Evolutionary conservation across 148 eudicot genomes (phyloP), one percentile per base, ranked within the genome.

Genomic region (Suaeda aralocaspica): DNA sequence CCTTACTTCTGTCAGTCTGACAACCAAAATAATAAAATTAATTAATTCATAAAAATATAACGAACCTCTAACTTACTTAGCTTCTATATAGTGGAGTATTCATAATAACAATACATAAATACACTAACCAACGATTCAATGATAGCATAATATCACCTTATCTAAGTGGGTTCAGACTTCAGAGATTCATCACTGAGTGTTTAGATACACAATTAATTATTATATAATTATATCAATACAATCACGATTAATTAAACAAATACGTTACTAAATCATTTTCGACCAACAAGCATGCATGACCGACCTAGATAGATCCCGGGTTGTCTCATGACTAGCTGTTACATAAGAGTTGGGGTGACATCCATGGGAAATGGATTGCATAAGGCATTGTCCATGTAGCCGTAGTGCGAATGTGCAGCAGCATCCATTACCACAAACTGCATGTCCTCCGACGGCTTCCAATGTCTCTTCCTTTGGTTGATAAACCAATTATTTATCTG

Each of bases 401-500:
- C 53, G 29, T 77, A 70, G 55, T 76, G 82, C 10, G 81, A 76
- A 81, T 74, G 83, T 7, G 87, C 44, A 11, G 86, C 81, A 1
- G 81, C 77, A 33, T 89, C 96, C 88, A 89, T 87, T 9, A 83
- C 88, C 60, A 87, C 85, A 60, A 85, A 83, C 68, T 91, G 97
- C 97, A 91, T 91, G 70, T 94, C 98, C 26, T 94, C 98, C 0
- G 97, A 86, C 5, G 98, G 98, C 79, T 94, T 94, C 98, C 98
- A 94, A 66, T 94, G 97, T 44, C 98, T 66, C 70, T 94, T 94
- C 80, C 98, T 87, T 48, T 94, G 98, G 83, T 94, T 94, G 41
- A 94, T 94, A 74, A 94, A 94, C 98, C 98, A 94, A 76, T 94
- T 94, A 83, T 94, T 94, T 72, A 94, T 94, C 74, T 94, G 98